Conservation (phyloP, 2,329 filamentous ascomycete species). For the Hysterium pulicare region DNA sequence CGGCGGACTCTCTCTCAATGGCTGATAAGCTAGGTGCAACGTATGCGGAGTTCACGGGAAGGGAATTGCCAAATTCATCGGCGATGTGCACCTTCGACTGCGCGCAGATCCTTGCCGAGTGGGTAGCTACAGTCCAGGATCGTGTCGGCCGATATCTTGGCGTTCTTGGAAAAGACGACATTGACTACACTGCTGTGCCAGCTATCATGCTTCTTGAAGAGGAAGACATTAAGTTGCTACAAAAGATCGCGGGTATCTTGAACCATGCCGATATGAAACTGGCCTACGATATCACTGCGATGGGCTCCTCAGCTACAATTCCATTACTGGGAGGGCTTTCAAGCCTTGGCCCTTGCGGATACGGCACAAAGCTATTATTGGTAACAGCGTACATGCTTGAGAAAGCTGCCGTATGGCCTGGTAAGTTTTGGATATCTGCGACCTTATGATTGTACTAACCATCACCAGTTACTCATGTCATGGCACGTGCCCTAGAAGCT, state of each 20-base stretch:
- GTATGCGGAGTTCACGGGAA: slow-evolving; percentile 77
- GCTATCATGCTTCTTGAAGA: slow-evolving; percentile 88
- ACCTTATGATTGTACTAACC: slow-evolving; percentile 21
- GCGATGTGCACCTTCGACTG: slow-evolving; percentile 93
- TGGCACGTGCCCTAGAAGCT: slow-evolving; percentile 62
- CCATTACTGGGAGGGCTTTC: slow-evolving; percentile 53
- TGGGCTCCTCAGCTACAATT: slow-evolving; percentile 41
- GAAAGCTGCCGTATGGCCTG: slow-evolving; percentile 88
- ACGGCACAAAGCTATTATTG: slow-evolving; percentile 78
- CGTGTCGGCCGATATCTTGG: slow-evolving; percentile 87
- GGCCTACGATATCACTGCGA: slow-evolving; percentile 48
- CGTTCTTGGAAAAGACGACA: slow-evolving; percentile 76
- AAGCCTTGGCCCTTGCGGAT: slow-evolving; percentile 62
- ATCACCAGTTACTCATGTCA: slow-evolving; percentile 61
- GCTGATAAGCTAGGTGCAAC: slow-evolving; percentile 81
- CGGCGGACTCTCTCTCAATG: slow-evolving; percentile 85
- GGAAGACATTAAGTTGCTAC: slow-evolving; percentile 81
- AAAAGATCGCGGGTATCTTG: slow-evolving; percentile 78
- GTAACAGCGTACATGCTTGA: slow-evolving; percentile 84
- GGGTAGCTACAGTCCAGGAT: slow-evolving; percentile 89
- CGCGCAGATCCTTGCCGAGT: slow-evolving; percentile 89
- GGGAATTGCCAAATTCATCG: slow-evolving; percentile 84
- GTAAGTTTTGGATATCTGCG: slow-evolving; percentile 50
- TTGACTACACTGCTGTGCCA: slow-evolving; percentile 76
- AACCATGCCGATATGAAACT: slow-evolving; percentile 76